Conservation (phyloP, 139 green algal genomes). For the Nannochloris sp. region DNA sequence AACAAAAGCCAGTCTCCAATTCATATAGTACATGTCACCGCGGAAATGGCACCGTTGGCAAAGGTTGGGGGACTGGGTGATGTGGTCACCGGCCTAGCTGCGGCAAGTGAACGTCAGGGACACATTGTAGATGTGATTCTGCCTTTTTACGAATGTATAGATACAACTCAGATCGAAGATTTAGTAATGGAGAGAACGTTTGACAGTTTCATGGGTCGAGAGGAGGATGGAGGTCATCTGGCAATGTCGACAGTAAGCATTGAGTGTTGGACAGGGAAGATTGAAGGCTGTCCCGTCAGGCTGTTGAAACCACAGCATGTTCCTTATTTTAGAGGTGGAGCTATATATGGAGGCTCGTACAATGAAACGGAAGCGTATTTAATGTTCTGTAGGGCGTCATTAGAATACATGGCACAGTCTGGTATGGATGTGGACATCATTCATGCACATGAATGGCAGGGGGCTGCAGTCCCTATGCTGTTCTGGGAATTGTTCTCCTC, state of each 20-base stretch:
- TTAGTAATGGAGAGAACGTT: constrained; percentile 65
- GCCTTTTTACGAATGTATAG: constrained; percentile 83
- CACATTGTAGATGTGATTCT: constrained; percentile 71
- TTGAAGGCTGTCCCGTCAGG: constrained; percentile 44
- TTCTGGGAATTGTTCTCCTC: constrained; percentile 71
- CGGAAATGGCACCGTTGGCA: constrained; percentile 86
- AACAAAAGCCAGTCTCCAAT: constrained; percentile 32
- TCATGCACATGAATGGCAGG: constrained; percentile 93
- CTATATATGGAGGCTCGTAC: constrained; percentile 89
- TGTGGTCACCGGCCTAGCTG: constrained; percentile 74
- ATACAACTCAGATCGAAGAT: constrained; percentile 43
- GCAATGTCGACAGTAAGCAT: constrained; percentile 40
- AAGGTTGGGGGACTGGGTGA: constrained; percentile 96
- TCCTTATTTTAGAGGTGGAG: constrained; percentile 59
- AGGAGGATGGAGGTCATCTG: constrained; percentile 58
- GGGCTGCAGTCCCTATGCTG: constrained; percentile 55
- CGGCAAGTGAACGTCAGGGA: constrained; percentile 51
- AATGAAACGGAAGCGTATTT: constrained; percentile 94
- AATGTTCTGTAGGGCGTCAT: constrained; percentile 80
- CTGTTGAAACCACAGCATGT: constrained; percentile 61
- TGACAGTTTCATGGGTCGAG: constrained; percentile 59
- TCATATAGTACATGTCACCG: constrained; percentile 82
- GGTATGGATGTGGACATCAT: constrained; percentile 50
- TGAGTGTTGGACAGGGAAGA: constrained; percentile 27
- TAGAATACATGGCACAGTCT: constrained; percentile 66